Conservation (phyloP, 371 early-diverging fungal species). For the Lichtheimia hyalospora region DNA sequence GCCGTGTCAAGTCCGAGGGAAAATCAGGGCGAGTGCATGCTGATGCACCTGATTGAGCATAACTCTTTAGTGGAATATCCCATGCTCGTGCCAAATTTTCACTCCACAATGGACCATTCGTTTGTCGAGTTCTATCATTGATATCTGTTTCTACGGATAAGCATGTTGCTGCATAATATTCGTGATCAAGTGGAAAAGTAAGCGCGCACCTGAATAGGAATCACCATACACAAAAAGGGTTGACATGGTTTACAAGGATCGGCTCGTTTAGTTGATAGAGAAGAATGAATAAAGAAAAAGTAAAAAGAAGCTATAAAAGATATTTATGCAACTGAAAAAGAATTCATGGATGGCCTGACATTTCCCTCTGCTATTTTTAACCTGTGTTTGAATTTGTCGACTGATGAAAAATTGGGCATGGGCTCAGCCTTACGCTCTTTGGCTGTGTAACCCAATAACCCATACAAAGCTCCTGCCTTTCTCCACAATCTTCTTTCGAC, state of each 20-base stretch:
- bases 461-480: no score
- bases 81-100: constrained; percentile 29
- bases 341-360: constrained; percentile 10
- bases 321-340: constrained; percentile 1
- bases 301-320: not conserved
- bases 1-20: constrained; percentile 8
- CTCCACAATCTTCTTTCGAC: no score
- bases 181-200: not conserved
- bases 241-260: not conserved
- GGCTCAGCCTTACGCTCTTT: not conserved
- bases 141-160: constrained; percentile 1
- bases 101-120: constrained; percentile 47
- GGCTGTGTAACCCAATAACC: not conserved
- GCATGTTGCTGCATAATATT: not conserved
- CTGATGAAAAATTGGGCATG: not conserved
- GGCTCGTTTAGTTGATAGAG: not conserved
- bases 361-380: constrained; percentile 8
- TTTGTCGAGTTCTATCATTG: constrained; percentile 16
- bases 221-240: constrained; percentile 25
- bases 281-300: not conserved
- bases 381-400: not conserved
- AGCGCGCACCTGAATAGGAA: constrained; percentile 53
- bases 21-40: constrained; percentile 16
- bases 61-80: constrained; percentile 25
- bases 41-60: constrained; percentile 28